phyloP scores from a whole-genome alignment of 176 grass and related monocot genomes.

The Carex myosuroides region DNA sequence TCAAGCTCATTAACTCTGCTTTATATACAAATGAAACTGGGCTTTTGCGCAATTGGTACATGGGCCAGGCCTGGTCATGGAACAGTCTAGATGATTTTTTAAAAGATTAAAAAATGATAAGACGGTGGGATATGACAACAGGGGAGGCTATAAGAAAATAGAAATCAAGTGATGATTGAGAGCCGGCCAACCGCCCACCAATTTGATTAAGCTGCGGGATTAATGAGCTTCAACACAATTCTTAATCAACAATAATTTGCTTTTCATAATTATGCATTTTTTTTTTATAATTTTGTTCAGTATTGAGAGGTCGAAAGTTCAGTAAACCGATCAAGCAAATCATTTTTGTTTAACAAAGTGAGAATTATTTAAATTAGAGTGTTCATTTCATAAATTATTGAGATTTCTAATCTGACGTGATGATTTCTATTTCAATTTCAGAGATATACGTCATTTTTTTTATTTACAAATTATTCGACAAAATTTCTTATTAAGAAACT shows the following conservation, averaged over 20 bases:
- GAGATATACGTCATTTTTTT: too few species aligned
- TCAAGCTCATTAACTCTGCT: background rate
- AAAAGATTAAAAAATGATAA: constrained; percentile 40
- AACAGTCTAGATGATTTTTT: background rate
- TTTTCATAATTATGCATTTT: background rate
- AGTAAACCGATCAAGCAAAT: background rate
- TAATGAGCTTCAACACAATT: constrained; percentile 32
- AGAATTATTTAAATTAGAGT: too few species aligned
- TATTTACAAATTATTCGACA: too few species aligned
- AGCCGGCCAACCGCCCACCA: constrained; percentile 59
- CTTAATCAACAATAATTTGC: background rate
- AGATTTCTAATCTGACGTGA: too few species aligned
- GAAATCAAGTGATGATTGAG: constrained; percentile 14
- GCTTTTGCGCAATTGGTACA: background rate
- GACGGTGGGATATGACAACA: constrained; percentile 41
- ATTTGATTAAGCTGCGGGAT: constrained; percentile 22
- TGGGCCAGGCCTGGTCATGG: background rate
- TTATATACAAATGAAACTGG: constrained; percentile 42
- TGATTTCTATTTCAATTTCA: too few species aligned
- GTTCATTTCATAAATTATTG: too few species aligned
- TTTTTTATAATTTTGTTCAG: background rate
- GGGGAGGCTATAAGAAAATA: constrained; percentile 17
- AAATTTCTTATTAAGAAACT: too few species aligned
- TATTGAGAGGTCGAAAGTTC: background rate
- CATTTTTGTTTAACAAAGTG: background rate